A percentile compares a stretch with the other conserved stretches of the same genome.
Conservation (phyloP, 1,139 yeast species). For the Nakaseomyces sp. region DNA sequence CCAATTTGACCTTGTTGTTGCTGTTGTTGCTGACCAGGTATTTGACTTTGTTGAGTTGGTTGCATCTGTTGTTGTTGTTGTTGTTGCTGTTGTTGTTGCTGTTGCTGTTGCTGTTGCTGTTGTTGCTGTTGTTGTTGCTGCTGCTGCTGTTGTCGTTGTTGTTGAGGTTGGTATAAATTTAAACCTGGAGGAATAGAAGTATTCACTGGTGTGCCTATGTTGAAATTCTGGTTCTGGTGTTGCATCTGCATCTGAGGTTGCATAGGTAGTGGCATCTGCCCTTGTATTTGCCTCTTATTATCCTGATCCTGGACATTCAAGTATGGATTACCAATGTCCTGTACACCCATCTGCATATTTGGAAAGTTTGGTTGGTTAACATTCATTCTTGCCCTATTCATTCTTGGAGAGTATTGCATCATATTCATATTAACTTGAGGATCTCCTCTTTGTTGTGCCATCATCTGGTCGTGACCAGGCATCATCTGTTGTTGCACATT, state of each 20-base stretch:
- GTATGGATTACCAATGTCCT: constrained; percentile 4
- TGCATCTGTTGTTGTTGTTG: constrained; percentile 11
- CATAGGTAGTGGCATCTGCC: not conserved
- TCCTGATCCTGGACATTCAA: constrained; percentile 4
- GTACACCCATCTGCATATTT: constrained; percentile 2
- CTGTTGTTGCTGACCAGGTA: constrained; percentile 5
- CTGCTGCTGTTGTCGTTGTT: constrained; percentile 14
- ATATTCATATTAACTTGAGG: constrained; percentile 2
- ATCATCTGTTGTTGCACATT: constrained; percentile 23
- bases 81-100: constrained; percentile 12
- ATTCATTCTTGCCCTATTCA: constrained; percentile 19
- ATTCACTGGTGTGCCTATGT: not conserved
- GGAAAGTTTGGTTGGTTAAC: constrained; percentile 12
- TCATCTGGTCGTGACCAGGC: constrained; percentile 26
- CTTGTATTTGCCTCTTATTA: constrained; percentile 4
- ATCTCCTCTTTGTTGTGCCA: constrained; percentile 12
- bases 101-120: constrained; percentile 9
- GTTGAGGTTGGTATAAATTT: constrained; percentile 10
- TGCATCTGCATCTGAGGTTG: constrained; percentile 5
- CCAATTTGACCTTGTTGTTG: constrained; percentile 8
- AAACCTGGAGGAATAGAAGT: constrained; percentile 7
- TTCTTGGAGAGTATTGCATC: constrained; percentile 19
- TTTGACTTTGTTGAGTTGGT: constrained; percentile 6
- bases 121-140: constrained; percentile 11
- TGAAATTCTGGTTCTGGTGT: constrained; percentile 5